phyloP scores from a whole-genome alignment of 2,329 filamentous ascomycete species.

The Arthroderma uncinatum region DNA sequence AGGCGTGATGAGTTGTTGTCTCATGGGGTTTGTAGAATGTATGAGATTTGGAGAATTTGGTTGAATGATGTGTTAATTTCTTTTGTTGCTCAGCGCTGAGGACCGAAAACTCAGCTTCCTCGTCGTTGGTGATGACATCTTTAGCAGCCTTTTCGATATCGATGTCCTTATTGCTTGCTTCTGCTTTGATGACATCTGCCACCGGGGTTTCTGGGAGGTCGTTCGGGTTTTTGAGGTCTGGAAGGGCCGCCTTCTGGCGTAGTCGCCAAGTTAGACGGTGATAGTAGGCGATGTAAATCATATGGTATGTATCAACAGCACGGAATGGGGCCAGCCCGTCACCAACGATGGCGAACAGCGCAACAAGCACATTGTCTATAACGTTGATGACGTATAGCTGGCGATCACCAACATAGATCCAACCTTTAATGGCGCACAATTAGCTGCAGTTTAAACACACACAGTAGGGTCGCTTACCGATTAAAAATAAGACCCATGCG shows the following conservation, averaged over 20 bases:
- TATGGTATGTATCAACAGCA: constrained; percentile 73
- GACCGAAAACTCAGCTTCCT: constrained; percentile 49
- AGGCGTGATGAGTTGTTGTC: constrained; percentile 68
- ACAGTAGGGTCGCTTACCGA: constrained; percentile 40
- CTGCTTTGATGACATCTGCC: constrained; percentile 30
- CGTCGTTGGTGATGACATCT: constrained; percentile 31
- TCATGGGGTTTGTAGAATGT: constrained; percentile 86
- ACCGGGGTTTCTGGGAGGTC: constrained; percentile 38
- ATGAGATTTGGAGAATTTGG: constrained; percentile 69
- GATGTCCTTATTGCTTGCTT: constrained; percentile 29
- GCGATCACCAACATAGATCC: constrained; percentile 68
- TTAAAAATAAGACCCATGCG: constrained; percentile 83
- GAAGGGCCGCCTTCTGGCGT: constrained; percentile 51
- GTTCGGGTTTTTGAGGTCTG: constrained; percentile 55
- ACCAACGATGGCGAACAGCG: constrained; percentile 59
- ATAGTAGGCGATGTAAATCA: constrained; percentile 70
- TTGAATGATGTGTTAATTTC: constrained; percentile 63
- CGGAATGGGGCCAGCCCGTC: constrained; percentile 65
- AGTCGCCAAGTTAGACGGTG: constrained; percentile 54
- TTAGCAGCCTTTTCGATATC: constrained; percentile 36
- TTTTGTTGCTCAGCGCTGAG: constrained; percentile 56
- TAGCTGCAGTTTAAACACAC: neutral
- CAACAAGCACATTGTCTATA: constrained; percentile 60
- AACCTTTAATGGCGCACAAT: constrained; percentile 35
- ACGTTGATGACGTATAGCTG: constrained; percentile 60